Evolutionary conservation across 257 asterid genomes (phyloP).

Genomic region (Salvia miltiorrhiza): DNA sequence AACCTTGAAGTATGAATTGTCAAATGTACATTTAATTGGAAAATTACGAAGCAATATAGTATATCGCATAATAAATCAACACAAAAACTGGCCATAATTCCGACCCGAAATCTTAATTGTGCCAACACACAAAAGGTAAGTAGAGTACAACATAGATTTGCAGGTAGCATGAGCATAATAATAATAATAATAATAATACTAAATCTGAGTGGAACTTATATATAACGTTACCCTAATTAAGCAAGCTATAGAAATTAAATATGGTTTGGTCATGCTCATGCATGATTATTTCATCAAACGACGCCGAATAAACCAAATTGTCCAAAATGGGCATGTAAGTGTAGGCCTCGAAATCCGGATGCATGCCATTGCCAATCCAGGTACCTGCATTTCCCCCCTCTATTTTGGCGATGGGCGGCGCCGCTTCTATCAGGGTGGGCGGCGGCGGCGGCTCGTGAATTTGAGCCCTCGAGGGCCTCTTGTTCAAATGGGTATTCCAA

Average conservation of each 20-base stretch:
- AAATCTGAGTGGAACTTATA: neutral
- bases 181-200: neutral
- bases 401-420: neutral
- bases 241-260: neutral
- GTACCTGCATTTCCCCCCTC: constrained; percentile 18
- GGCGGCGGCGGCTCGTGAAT: neutral
- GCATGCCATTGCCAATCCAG: constrained; percentile 19
- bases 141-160: neutral
- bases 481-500: constrained; percentile 69
- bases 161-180: neutral
- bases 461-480: constrained; percentile 29
- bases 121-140: neutral
- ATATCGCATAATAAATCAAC: too few relatives aligned
- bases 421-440: neutral
- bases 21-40: too few relatives aligned
- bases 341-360: constrained; percentile 14
- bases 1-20: too few relatives aligned
- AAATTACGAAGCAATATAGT: too few relatives aligned
- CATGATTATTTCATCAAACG: neutral
- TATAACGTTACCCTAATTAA: neutral
- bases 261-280: constrained; percentile 2
- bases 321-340: constrained; percentile 38
- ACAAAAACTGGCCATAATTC: neutral
- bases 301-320: constrained; percentile 11
- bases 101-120: neutral